These are phyloP conservation scores for Aspergillus sp. DNA, from an alignment of 2,329 filamentous ascomycete species.

Conservation along the genomic window DNA sequence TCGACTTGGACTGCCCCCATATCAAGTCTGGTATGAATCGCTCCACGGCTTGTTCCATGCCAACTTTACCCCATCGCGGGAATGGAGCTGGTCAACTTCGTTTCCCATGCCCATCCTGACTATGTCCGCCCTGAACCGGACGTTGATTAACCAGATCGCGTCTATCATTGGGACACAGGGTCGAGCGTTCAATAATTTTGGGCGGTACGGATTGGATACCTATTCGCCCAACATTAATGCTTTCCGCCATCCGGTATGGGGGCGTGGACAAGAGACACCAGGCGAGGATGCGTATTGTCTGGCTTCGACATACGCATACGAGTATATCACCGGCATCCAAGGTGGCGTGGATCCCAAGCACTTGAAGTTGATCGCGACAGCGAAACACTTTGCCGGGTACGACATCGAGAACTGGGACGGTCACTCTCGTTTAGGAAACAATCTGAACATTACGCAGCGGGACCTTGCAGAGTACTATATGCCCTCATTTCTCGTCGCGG, in stretches of 20 bases:
- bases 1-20: constrained; percentile 49
- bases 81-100: constrained; percentile 54
- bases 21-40: constrained; percentile 53
- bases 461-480: constrained; percentile 62
- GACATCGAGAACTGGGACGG: constrained; percentile 46
- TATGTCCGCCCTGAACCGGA: constrained; percentile 57
- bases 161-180: constrained; percentile 50
- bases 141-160: constrained; percentile 50
- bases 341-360: constrained; percentile 33
- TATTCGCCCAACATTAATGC: constrained; percentile 59
- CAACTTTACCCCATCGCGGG: constrained; percentile 44
- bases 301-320: constrained; percentile 42
- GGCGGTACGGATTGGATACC: constrained; percentile 32
- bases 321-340: constrained; percentile 49
- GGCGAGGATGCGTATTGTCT: constrained; percentile 50
- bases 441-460: constrained; percentile 49
- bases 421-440: constrained; percentile 43
- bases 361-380: constrained; percentile 43
- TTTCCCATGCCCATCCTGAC: constrained; percentile 59
- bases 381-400: constrained; percentile 54
- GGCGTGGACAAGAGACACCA: constrained; percentile 53
- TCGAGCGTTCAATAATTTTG: constrained; percentile 56
- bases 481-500: constrained; percentile 57
- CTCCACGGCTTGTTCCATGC: constrained; percentile 57
- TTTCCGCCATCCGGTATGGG: constrained; percentile 57